Conservation (phyloP, 805 yeast genomes). For the Candida quercuum region DNA sequence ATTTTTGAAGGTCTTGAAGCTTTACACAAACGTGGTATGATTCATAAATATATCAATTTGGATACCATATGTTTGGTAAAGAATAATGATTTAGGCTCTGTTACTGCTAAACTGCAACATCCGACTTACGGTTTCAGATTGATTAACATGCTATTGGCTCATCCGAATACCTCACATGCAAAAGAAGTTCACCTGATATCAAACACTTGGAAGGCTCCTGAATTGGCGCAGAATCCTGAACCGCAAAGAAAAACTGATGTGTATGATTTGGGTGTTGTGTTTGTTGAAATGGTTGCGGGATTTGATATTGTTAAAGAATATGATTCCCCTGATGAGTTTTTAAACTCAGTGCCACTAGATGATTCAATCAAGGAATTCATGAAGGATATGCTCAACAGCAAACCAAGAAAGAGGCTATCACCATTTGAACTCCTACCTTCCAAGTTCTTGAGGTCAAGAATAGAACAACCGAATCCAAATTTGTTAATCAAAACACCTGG, state of each 20-base stretch:
- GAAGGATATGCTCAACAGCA: slow-evolving; percentile 54
- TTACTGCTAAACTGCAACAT: slow-evolving; percentile 53
- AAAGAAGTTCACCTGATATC: slow-evolving; percentile 16
- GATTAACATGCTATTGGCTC: slow-evolving; percentile 31
- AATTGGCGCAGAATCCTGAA: slow-evolving; percentile 37
- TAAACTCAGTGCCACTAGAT: slow-evolving; percentile 42
- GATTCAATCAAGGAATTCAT: slow-evolving; percentile 64
- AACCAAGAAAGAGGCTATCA: slow-evolving; percentile 68
- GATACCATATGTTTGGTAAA: slow-evolving; percentile 51
- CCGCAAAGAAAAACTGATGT: slow-evolving; percentile 83
- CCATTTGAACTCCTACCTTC: slow-evolving; percentile 83
- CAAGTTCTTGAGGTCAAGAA: slow-evolving; percentile 72
- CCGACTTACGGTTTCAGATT: slow-evolving; percentile 54
- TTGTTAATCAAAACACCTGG: slow-evolving; percentile 11
- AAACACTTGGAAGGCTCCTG: slow-evolving; percentile 76
- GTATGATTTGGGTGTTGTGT: slow-evolving; percentile 85
- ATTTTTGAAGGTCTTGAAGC: slow-evolving; percentile 79
- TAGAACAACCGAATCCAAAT: slow-evolving; percentile 33
- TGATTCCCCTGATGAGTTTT: slow-evolving; percentile 59
- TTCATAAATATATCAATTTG: slow-evolving; percentile 64
- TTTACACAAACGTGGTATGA: slow-evolving; percentile 78
- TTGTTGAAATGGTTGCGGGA: slow-evolving; percentile 63
- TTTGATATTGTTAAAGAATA: slow-evolving; percentile 47
- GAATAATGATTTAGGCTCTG: slow-evolving; percentile 47
- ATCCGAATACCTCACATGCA: slow-evolving; percentile 29